phyloP scores from a whole-genome alignment of 2,329 filamentous ascomycete genomes.

The Aspergillus sp. region DNA sequence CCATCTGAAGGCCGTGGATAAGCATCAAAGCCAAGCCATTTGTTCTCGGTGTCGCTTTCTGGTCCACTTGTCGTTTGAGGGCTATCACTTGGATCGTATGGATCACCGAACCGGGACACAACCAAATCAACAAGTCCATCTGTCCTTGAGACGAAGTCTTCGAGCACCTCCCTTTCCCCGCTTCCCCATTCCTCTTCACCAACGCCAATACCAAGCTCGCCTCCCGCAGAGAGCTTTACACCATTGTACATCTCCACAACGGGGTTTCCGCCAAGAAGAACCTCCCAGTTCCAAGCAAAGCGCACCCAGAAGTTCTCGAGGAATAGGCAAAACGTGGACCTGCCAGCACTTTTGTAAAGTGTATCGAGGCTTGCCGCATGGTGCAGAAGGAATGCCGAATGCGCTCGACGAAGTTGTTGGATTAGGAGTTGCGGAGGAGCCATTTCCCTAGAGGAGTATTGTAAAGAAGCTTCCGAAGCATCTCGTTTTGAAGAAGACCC shows the following conservation, averaged over 20 bases:
- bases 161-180: constrained; percentile 87
- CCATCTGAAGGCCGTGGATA: constrained; percentile 74
- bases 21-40: constrained; percentile 73
- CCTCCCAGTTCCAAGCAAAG: constrained; percentile 72
- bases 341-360: constrained; percentile 64
- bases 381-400: constrained; percentile 82
- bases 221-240: constrained; percentile 83
- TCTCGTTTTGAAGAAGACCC: constrained; percentile 36
- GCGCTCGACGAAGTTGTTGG: constrained; percentile 77
- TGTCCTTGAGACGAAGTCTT: constrained; percentile 77
- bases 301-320: constrained; percentile 80
- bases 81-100: constrained; percentile 33
- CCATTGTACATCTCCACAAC: constrained; percentile 75
- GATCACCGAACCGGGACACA: constrained; percentile 79
- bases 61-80: constrained; percentile 14
- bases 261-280: constrained; percentile 87
- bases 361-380: constrained; percentile 73
- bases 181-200: constrained; percentile 95
- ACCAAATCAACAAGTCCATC: constrained; percentile 85
- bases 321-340: constrained; percentile 68
- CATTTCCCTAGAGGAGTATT: constrained; percentile 89
- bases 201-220: constrained; percentile 89
- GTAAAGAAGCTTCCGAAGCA: constrained; percentile 51
- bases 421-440: constrained; percentile 76
- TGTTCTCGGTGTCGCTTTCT: constrained; percentile 31